Percentiles rank a stretch among this genome's conserved stretches.
Conservation (phyloP, 305 asterid genomes). For the Fraxinus nigra region DNA sequence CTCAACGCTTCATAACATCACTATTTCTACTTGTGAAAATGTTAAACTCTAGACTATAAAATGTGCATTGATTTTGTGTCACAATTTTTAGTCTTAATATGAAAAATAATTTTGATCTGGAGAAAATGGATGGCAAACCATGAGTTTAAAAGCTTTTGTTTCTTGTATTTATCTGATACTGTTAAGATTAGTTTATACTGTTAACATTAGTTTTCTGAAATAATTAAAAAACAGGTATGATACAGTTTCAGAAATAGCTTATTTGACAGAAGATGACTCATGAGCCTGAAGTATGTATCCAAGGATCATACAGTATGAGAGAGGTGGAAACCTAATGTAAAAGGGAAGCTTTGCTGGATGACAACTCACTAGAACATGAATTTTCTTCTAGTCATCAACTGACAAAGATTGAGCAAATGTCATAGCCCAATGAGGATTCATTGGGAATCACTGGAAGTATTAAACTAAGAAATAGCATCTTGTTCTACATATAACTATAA, state of each 20-base stretch:
- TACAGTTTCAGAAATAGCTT: not conserved
- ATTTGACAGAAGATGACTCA: constrained; percentile 4
- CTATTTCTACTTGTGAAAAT: not conserved
- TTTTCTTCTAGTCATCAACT: not conserved
- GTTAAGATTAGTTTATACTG: not conserved
- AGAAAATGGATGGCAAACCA: not conserved
- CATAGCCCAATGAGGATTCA: not conserved
- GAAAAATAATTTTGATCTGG: not conserved
- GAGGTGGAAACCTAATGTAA: not conserved
- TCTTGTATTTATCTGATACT: not conserved
- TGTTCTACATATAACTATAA: not conserved
- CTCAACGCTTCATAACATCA: not conserved
- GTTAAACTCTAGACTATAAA: not conserved
- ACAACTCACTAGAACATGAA: not conserved
- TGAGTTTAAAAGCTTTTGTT: not conserved
- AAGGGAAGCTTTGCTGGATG: constrained; percentile 4
- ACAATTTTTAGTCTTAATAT: not conserved
- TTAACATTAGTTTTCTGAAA: not conserved
- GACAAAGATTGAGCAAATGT: constrained; percentile 2
- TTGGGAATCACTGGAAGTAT: constrained; percentile 12
- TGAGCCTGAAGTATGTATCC: not conserved
- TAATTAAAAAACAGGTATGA: not conserved
- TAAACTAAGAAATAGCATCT: not conserved
- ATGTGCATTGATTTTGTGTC: not conserved
- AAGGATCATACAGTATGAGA: not conserved